Evolutionary conservation across 441 rosid species (phyloP).

Genomic region (Flueggea neowawraea): DNA sequence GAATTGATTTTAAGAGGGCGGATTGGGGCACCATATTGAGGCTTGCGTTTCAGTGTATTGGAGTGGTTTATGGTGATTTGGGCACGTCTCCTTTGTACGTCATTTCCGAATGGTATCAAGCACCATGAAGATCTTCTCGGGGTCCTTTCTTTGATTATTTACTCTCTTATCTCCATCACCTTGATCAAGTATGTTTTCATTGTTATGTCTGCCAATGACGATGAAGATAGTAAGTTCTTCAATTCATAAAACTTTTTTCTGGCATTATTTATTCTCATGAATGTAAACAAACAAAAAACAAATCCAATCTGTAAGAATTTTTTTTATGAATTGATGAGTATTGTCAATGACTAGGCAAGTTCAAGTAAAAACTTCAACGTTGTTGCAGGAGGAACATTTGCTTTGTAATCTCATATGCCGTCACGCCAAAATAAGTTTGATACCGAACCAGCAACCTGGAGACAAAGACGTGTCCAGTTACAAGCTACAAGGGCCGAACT

Average conservation of each 20-base stretch:
- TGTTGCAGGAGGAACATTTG: conserved; percentile 35
- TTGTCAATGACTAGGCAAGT: no score
- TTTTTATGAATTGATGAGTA: no score
- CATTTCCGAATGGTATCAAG: conserved; percentile 65
- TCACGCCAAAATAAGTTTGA: conserved; percentile 27
- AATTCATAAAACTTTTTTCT: no score
- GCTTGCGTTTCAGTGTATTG: conserved; percentile 88
- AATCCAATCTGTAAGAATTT: no score
- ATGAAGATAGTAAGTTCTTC: conserved; percentile 67
- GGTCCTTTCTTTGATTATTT: conserved; percentile 85
- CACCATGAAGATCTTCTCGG: conserved; percentile 69
- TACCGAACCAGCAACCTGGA: conserved; percentile 31
- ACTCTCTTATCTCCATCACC: conserved; percentile 72
- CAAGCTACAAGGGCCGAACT: conserved; percentile 12
- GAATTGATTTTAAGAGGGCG: no score
- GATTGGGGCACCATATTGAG: no score
- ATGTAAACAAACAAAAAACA: no score
- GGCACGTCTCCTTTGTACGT: conserved; percentile 91
- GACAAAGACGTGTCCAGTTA: conserved; percentile 24
- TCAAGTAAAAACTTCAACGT: no score
- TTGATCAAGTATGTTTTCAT: conserved; percentile 81
- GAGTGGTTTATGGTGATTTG: conserved; percentile 96
- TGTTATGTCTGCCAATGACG: conserved; percentile 95
- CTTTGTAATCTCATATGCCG: conserved; percentile 25
- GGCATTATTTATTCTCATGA: no score